Percentiles rank a stretch among this genome's conserved stretches.
Evolutionary conservation across 306 rosid species (phyloP).

Genomic region (Arachis stenosperma): DNA sequence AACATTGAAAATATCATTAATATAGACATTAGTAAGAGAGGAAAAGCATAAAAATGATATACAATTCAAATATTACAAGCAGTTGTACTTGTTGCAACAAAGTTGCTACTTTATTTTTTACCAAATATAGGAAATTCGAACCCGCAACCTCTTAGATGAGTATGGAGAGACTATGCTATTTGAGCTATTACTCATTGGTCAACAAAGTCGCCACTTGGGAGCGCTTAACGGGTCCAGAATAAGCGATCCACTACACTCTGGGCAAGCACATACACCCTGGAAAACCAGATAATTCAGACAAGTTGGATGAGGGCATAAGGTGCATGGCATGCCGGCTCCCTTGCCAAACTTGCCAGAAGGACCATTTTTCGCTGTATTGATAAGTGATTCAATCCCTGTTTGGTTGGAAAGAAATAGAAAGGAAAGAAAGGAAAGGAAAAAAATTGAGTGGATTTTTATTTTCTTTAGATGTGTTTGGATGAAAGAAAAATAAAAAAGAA

Average conservation of each 20-base stretch:
- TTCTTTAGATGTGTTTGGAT: too few species aligned
- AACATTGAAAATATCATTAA: neutral
- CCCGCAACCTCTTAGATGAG: too few species aligned
- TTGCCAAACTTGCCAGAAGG: slow-evolving; percentile 71
- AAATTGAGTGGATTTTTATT: too few species aligned
- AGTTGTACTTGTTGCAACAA: slow-evolving; percentile 83
- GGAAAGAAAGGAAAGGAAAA: too few species aligned
- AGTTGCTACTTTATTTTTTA: slow-evolving; percentile 93
- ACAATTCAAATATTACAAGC: slow-evolving; percentile 27
- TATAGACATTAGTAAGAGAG: neutral
- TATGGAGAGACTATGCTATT: too few species aligned
- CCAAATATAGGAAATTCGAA: too few species aligned
- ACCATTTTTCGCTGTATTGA: slow-evolving; percentile 57
- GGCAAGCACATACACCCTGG: slow-evolving; percentile 94
- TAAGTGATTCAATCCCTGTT: slow-evolving; percentile 67
- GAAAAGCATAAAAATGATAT: too few species aligned
- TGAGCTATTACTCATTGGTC: too few species aligned
- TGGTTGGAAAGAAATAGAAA: too few species aligned
- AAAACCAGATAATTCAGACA: slow-evolving; percentile 81
- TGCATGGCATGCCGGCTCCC: slow-evolving; percentile 97
- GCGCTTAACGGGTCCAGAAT: slow-evolving; percentile 88
- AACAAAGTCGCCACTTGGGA: slow-evolving; percentile 86
- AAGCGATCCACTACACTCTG: slow-evolving; percentile 92
- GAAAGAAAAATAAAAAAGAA: too few species aligned
- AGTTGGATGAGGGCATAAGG: slow-evolving; percentile 88